Evolutionary conservation across 768 basidiomycete genomes (phyloP).

Genomic region (Lactifluus pinguis): DNA sequence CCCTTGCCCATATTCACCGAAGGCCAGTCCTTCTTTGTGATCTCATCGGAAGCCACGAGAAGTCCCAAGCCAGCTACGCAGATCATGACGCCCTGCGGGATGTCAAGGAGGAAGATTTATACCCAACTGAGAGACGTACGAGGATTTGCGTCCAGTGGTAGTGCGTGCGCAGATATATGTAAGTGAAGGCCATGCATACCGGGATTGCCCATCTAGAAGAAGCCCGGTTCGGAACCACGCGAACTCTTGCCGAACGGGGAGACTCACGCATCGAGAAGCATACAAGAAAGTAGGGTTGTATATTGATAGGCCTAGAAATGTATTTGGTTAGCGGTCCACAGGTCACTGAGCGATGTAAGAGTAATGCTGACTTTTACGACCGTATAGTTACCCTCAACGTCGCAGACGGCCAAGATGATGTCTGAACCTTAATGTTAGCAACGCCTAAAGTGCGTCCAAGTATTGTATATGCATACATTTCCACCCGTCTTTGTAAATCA

Average conservation of each 20-base stretch:
- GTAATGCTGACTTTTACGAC: conserved; percentile 53
- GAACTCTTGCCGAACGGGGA: not conserved
- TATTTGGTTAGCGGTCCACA: not conserved
- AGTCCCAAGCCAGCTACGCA: conserved; percentile 70
- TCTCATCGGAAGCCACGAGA: conserved; percentile 68
- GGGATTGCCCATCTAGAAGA: conserved; percentile 75
- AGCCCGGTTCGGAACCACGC: not conserved
- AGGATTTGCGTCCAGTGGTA: conserved; percentile 82
- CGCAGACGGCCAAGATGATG: conserved; percentile 65
- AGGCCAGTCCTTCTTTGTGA: conserved; percentile 68
- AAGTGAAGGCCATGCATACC: conserved; percentile 74
- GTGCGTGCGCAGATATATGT: conserved; percentile 69
- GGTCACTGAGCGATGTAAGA: not conserved
- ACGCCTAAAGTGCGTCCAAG: not conserved
- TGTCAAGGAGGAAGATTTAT: not conserved
- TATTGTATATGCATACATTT: conserved; percentile 48
- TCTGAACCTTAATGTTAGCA: conserved; percentile 35
- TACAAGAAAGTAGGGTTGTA: conserved; percentile 80
- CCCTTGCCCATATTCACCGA: conserved; percentile 64
- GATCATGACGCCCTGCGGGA: conserved; percentile 53
- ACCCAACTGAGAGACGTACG: conserved; percentile 32
- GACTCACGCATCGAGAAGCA: conserved; percentile 80
- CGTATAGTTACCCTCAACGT: conserved; percentile 84
- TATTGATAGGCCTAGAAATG: conserved; percentile 62
- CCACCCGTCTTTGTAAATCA: conserved; percentile 73